Evolutionary conservation across 116 monocot species (phyloP), one percentile per base, ranked within the genome.

Genomic region (Papilionanthe hybrid): DNA sequence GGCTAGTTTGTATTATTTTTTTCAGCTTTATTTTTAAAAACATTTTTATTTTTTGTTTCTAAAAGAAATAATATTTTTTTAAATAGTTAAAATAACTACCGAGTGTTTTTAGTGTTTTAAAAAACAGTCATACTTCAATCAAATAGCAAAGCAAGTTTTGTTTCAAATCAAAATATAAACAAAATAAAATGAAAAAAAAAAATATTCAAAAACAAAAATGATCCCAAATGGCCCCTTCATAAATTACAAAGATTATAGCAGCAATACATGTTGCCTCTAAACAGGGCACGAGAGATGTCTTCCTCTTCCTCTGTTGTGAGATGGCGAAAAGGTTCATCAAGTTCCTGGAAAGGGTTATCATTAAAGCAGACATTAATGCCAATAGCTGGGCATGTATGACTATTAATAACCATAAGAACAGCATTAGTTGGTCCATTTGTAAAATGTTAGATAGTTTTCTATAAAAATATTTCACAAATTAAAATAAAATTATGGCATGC

Each of bases 231-330:
- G 43, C n/a, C 32, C 32, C 32, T 32, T 32, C 32, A 73, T 22
- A 32, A 78, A 37, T 65, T 9, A n/a, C 0, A 42, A 49, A 4
- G 71, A 65, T 41, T n/a, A 75, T 49, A 12, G 9, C 68, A 53
- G 57, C 18, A 45, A 32, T 60, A 87, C 89, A 87, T 89, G 53
- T 75, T 87, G 44, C 82, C 48, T 30, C 84, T 80, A 79, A 77
- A 12, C 55, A 89, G 68, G 57, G 82, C 85, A 63, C 8, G 10
- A n/a, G 78, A 75, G 22, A 89, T 82, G 42, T 41, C 82, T 1
- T 77, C 55, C 42, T 85, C 84, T 76, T 89, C 89, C 78, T 86
- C 82, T 63, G 86, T 72, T 18, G 87, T 84, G 44, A 89, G 82
- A 78, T 86, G 84, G 37, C 45, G 27, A 82, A 89, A 85, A 41